Base-by-base conservation (phyloP, 108 stramenopile genomes). In the Fragilaria crotonensis region DNA sequence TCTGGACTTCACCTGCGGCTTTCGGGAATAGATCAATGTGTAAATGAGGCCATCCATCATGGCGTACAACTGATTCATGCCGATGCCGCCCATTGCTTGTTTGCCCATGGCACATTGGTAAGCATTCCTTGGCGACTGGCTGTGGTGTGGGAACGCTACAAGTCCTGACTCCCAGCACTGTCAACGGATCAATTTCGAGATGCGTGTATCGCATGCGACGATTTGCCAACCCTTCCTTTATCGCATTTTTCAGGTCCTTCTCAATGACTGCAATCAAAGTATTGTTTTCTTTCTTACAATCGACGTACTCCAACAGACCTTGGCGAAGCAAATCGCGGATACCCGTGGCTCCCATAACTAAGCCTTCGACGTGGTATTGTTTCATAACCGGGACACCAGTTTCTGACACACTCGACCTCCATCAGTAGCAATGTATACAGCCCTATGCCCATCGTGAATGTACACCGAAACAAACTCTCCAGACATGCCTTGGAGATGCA, bases 31-130 rank as follows among this genome's bases (percentile, higher is more conserved):
- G n/a, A 97, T 80, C 70, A 98, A 63, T 1, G 93, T 85, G 71
- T 98, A 96, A 28, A 98, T 78, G 41, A 98, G 72, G 18, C 94
- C 90, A 76, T 99, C 99, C 68, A 98, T 93, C 5, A 97, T 71
- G 57, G 89, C 94, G 71, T 96, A 95, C n/a, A n/a, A n/a, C 79
- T 97, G 88, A 69, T 99, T 99, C 50, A 94, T 77, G 21, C 87
- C 87, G 30, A 95, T 78, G 17, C 89, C 92, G 59, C 99, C 99
- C 83, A 99, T 99, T 30, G 99, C 97, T 74, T 99, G 97, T 74
- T 99, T 99, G 26, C 97, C 97, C 99, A 99, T 99, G 46, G 99
- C 99, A 25, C 87, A 85, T 52, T 94, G 93, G 64, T 96, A 96
- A 0, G 95, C 94, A 53, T 94, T 94, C 46, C 90, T 80, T 2